These are phyloP conservation scores for Pythium pectinolyticum DNA, from an alignment of 352 stramenopile species.

Conservation along the genomic window DNA sequence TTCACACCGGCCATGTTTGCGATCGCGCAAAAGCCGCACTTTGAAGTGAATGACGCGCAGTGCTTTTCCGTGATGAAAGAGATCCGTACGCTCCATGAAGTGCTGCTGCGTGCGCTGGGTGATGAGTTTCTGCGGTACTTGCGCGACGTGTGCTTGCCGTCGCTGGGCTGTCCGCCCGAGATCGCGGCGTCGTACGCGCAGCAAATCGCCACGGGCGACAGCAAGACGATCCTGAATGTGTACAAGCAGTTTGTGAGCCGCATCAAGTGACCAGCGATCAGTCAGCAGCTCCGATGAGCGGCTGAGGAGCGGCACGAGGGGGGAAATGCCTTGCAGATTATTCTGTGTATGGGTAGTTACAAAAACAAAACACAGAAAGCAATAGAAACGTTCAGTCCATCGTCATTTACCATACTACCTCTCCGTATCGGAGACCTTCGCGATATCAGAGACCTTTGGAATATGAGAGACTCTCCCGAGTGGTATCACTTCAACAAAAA, in stretches of 20 bases:
- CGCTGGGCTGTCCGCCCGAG: slow-evolving; percentile 55
- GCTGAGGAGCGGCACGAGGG: neutral
- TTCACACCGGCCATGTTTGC: slow-evolving; percentile 77
- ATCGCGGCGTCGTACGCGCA: slow-evolving; percentile 60
- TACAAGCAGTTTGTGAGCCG: slow-evolving; percentile 69
- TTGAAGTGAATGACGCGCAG: slow-evolving; percentile 74
- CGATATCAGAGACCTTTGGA: too few relatives aligned
- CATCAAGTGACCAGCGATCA: slow-evolving; percentile 36
- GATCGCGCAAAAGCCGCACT: slow-evolving; percentile 62
- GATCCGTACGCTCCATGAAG: slow-evolving; percentile 68
- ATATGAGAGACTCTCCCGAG: too few relatives aligned
- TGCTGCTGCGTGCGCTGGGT: slow-evolving; percentile 55
- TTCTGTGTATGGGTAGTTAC: too few relatives aligned
- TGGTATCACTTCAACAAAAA: too few relatives aligned
- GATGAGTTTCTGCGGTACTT: slow-evolving; percentile 67
- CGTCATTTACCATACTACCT: too few relatives aligned
- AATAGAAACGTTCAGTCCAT: too few relatives aligned
- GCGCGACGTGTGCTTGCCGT: slow-evolving; percentile 59
- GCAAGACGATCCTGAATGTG: slow-evolving; percentile 57
- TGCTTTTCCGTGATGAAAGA: slow-evolving; percentile 68
- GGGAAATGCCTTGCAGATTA: neutral
- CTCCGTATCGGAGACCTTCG: too few relatives aligned
- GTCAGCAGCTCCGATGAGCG: neutral
- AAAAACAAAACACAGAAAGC: too few relatives aligned
- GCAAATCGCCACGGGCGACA: slow-evolving; percentile 57